A percentile compares a stretch with the other conserved stretches of the same genome.
phyloP scores from a whole-genome alignment of 177 flowering plant genomes.

The Vitis hybrid region DNA sequence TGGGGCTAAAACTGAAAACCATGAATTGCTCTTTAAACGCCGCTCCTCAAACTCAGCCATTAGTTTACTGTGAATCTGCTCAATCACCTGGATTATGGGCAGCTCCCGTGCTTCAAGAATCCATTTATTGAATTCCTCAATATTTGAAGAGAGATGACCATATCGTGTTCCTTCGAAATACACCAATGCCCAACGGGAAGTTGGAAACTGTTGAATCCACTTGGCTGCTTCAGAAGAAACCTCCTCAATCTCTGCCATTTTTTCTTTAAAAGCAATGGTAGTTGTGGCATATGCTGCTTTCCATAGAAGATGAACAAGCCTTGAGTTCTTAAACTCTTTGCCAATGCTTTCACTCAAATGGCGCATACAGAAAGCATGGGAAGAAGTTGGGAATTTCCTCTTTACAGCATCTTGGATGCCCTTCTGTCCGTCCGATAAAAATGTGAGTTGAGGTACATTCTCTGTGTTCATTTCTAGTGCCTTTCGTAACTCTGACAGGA shows the following conservation, averaged over 20 bases:
- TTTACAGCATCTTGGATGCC: constrained; percentile 58
- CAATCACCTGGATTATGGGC: constrained; percentile 75
- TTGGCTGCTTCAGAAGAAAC: constrained; percentile 65
- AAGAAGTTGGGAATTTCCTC: constrained; percentile 62
- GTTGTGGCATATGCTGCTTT: constrained; percentile 71
- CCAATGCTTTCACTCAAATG: constrained; percentile 60
- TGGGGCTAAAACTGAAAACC: constrained; percentile 66
- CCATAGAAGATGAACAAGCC: constrained; percentile 67
- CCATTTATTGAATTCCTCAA: constrained; percentile 67
- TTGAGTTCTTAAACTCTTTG: constrained; percentile 68
- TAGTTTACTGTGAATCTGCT: constrained; percentile 55
- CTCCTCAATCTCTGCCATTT: constrained; percentile 68
- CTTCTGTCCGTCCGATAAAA: constrained; percentile 61
- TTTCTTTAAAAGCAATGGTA: constrained; percentile 49
- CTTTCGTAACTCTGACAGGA: constrained; percentile 63
- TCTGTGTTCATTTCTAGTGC: constrained; percentile 56
- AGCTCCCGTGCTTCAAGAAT: constrained; percentile 69
- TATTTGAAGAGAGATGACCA: constrained; percentile 69
- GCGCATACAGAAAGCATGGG: constrained; percentile 65
- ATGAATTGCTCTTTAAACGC: constrained; percentile 40
- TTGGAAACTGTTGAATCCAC: constrained; percentile 66
- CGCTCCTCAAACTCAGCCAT: constrained; percentile 58
- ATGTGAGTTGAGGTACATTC: constrained; percentile 50
- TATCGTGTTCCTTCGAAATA: constrained; percentile 67
- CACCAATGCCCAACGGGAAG: constrained; percentile 68